Evolutionary conservation across 179 eudicot genomes (phyloP).

Genomic region (Drosera spatulata): DNA sequence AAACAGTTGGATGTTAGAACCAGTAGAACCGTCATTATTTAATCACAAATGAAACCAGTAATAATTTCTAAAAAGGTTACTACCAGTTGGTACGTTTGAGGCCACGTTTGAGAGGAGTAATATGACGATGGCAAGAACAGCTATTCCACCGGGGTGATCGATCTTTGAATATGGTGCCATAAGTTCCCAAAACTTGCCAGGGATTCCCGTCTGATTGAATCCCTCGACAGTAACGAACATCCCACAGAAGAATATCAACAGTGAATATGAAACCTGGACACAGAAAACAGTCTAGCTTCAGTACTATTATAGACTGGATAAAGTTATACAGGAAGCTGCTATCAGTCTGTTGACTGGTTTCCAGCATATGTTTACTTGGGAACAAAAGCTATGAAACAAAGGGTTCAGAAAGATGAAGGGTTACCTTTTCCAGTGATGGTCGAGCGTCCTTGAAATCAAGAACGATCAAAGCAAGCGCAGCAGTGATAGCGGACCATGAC

Average conservation of each 20-base stretch:
- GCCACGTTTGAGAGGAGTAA: constrained; percentile 77
- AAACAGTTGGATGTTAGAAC: background rate
- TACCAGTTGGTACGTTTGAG: constrained; percentile 95
- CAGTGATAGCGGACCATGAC: constrained; percentile 95
- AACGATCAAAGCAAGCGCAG: constrained; percentile 84
- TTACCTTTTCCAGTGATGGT: constrained; percentile 80
- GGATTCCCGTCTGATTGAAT: constrained; percentile 84
- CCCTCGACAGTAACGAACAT: constrained; percentile 96
- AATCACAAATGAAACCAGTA: too few relatives aligned
- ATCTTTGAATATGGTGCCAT: constrained; percentile 79
- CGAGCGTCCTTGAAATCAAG: constrained; percentile 92
- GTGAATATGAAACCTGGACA: constrained; percentile 75
- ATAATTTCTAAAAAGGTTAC: too few relatives aligned
- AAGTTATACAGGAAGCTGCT: too few relatives aligned
- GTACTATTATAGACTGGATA: too few relatives aligned
- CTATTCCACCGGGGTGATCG: constrained; percentile 46
- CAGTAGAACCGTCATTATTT: too few relatives aligned
- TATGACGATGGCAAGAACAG: constrained; percentile 62
- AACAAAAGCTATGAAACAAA: too few relatives aligned
- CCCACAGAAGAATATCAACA: constrained; percentile 88
- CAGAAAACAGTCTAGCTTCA: background rate
- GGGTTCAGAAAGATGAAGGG: too few relatives aligned
- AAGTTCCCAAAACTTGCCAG: constrained; percentile 64
- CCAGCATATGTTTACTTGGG: too few relatives aligned
- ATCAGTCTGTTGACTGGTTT: too few relatives aligned